Percentiles rank a stretch among this genome's conserved stretches.
Conservation (phyloP, 176 grass and related monocot genomes). For the Zoysia pacifica region DNA sequence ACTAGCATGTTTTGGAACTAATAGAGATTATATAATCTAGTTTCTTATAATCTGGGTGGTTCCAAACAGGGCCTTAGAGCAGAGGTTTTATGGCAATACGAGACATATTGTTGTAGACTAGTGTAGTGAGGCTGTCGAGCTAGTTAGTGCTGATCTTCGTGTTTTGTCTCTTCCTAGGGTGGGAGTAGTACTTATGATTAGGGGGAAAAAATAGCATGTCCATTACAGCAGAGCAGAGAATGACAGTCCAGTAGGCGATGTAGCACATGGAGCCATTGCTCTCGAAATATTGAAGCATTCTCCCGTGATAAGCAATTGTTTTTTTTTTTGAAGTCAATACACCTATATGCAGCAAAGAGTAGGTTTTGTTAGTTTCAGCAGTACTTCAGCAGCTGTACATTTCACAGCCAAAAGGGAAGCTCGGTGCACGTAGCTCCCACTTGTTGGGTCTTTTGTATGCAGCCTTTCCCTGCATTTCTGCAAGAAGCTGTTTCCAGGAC, state of each 20-base stretch:
- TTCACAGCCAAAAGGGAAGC: neutral
- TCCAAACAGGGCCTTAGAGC: neutral
- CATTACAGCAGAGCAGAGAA: neutral
- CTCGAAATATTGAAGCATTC: neutral
- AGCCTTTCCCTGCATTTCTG: too few relatives aligned
- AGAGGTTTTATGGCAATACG: neutral
- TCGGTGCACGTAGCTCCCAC: too few relatives aligned
- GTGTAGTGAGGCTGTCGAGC: neutral
- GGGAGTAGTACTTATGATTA: neutral
- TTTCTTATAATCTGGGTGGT: too few relatives aligned
- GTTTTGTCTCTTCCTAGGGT: neutral
- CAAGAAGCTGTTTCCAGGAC: too few relatives aligned
- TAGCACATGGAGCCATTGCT: neutral
- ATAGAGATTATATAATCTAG: too few relatives aligned
- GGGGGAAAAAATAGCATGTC: neutral
- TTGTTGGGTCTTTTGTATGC: too few relatives aligned
- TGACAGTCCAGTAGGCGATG: neutral
- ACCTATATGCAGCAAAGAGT: neutral
- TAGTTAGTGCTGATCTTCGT: neutral
- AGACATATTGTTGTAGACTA: neutral
- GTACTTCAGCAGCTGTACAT: neutral
- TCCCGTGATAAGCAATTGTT: neutral
- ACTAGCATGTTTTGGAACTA: too few relatives aligned
- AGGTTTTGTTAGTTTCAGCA: neutral
- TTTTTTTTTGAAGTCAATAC: neutral